Base-by-base conservation (phyloP, 192 early-diverging fungal species). In the Mycoemilia scoparia region DNA sequence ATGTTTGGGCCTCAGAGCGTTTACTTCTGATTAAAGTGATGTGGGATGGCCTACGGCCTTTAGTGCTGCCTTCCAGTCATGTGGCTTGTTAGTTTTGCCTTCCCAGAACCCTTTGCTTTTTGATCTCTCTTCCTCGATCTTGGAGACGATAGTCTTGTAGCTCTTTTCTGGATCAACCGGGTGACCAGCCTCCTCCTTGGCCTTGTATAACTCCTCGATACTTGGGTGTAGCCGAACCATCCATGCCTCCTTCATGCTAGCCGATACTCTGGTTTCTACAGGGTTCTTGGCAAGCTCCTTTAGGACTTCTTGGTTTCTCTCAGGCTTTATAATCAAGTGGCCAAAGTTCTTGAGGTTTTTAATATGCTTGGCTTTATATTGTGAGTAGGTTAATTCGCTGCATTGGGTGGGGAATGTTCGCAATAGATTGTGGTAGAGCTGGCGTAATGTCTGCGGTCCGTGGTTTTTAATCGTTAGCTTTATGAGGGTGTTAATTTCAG, bases 101-200 rank as follows among this genome's bases (percentile, higher is more conserved):
- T 47, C 28, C 60, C 60, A 62, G 31, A 62, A 62, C 13, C 43
- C 49, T 33, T 45, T 62, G 45, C 54, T 62, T 33, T 44, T 48
- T 7, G 36, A 8, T 8, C 45, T 24, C 38, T 51, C 60, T 3
- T 18, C 12, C 1, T 49, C 41, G 17, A 62, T 43, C 19, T 22
- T 15, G 0, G 44, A 16, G 3, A 57, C 1, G 21, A 62, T 48
- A 15, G 32, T 13, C 9, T 38, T 36, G 41, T 47, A 32, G 26
- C 19, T 32, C 3, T 12, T 24, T 5, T 6, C 15, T 21, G 45
- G 32, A 37, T 40, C 34, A 6, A 45, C 36, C n/a, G n/a, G n/a
- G n/a, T n/a, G n/a, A n/a, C n/a, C n/a, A n/a, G n/a, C n/a, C n/a
- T n/a, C n/a, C 2, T 36, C 16, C 11, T 37, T 43, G 0, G 21